Percentiles rank a stretch among this genome's conserved stretches.
Conservation (phyloP, 768 basidiomycete species). For the Pleurotus sapidus region DNA sequence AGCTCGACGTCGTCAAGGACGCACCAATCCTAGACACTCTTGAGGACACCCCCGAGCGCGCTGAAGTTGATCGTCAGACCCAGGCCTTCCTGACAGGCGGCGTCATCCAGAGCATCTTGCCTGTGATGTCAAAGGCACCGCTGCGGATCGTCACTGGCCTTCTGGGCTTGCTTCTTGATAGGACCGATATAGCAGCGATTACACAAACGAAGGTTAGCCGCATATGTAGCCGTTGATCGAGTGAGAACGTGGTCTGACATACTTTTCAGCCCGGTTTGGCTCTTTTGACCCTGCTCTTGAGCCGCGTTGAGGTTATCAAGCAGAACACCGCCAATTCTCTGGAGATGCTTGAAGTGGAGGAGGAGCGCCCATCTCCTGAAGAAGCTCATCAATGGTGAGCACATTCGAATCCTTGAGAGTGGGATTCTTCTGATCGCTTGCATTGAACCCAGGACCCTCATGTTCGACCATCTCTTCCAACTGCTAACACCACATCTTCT, state of each 20-base stretch:
- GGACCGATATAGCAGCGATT: conserved; percentile 69
- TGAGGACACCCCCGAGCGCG: conserved; percentile 57
- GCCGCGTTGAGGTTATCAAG: conserved; percentile 90
- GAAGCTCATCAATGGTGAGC: conserved; percentile 75
- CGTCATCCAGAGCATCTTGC: conserved; percentile 84
- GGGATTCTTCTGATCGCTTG: conserved; percentile 2
- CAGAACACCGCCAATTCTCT: conserved; percentile 55
- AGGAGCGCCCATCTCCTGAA: conserved; percentile 60
- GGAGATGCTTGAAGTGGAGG: conserved; percentile 33
- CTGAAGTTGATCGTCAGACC: conserved; percentile 83
- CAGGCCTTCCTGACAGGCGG: conserved; percentile 78
- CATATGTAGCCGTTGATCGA: neutral
- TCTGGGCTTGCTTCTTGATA: conserved; percentile 76
- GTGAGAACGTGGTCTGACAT: neutral
- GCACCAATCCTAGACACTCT: conserved; percentile 69
- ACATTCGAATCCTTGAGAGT: neutral
- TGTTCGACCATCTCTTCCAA: conserved; percentile 87
- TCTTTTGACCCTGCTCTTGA: conserved; percentile 85
- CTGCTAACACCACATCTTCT: conserved; percentile 74
- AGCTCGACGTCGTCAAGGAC: conserved; percentile 86
- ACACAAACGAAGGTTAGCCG: conserved; percentile 75
- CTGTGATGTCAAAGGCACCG: conserved; percentile 74
- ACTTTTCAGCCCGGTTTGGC: conserved; percentile 79
- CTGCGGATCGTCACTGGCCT: conserved; percentile 85
- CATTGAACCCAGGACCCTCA: conserved; percentile 61